Evolutionary conservation across 768 basidiomycete genomes (phyloP).

Genomic region (Kwoniella bestiolae): DNA sequence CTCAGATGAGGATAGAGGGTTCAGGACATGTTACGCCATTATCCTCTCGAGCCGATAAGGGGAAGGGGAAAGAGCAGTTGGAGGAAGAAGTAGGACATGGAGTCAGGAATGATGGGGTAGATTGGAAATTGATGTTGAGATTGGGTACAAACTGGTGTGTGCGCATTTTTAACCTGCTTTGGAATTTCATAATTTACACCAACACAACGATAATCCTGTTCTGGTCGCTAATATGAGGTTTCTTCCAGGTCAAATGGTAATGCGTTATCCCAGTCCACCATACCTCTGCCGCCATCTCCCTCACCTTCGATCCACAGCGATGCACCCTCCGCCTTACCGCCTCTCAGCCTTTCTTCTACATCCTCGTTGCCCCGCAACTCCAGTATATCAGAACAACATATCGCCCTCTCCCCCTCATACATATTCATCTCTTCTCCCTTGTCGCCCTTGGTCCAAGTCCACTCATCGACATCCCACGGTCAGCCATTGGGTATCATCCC

Average conservation of each 20-base stretch:
- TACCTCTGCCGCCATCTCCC: constrained; percentile 51
- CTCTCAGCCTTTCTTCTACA: neutral
- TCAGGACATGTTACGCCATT: constrained; percentile 26
- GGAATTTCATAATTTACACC: too few species aligned
- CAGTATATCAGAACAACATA: constrained; percentile 38
- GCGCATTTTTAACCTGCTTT: too few species aligned
- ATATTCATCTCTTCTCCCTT: constrained; percentile 52
- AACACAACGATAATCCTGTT: too few species aligned
- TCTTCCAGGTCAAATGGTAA: constrained; percentile 52
- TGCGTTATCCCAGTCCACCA: constrained; percentile 41
- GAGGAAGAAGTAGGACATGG: constrained; percentile 41
- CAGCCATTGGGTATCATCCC: constrained; percentile 53
- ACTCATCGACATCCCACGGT: constrained; percentile 28
- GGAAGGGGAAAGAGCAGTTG: neutral
- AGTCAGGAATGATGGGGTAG: constrained; percentile 51
- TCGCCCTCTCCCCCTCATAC: constrained; percentile 53
- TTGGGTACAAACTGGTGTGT: constrained; percentile 55
- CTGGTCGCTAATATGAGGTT: constrained; percentile 9
- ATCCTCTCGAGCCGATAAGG: neutral
- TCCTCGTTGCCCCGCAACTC: constrained; percentile 1
- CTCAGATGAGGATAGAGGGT: neutral
- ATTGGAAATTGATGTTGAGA: constrained; percentile 56
- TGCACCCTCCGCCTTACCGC: neutral
- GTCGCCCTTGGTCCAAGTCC: constrained; percentile 53
- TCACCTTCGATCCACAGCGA: constrained; percentile 28